Evolutionary conservation across 139 green algal genomes (phyloP).

Genomic region (Nannochloris sp.): DNA sequence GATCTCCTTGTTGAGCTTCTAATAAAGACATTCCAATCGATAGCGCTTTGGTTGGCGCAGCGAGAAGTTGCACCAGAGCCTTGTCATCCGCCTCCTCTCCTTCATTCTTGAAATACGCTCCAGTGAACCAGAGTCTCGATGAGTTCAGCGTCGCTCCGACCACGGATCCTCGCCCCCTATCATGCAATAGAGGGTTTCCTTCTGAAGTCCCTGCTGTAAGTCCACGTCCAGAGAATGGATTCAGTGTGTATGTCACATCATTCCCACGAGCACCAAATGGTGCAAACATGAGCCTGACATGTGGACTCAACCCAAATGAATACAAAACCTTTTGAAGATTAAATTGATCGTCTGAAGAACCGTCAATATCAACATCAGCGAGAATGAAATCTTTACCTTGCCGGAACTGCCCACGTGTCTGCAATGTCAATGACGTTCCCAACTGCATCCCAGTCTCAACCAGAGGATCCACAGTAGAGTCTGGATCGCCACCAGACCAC

Average conservation of each 20-base stretch:
- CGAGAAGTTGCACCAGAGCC: not conserved
- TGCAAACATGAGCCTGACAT: slow-evolving; percentile 23
- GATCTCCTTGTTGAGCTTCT: not conserved
- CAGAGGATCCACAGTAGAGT: not conserved
- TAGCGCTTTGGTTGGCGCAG: not conserved
- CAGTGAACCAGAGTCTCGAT: not conserved
- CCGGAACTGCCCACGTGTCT: slow-evolving; percentile 6
- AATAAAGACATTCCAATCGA: not conserved
- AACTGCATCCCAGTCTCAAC: slow-evolving; percentile 8
- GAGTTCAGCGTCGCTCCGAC: not conserved
- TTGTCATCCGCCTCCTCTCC: not conserved
- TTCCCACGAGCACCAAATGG: slow-evolving; percentile 28
- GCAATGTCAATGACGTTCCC: slow-evolving; percentile 15
- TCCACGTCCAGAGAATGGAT: slow-evolving; percentile 24
- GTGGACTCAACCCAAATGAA: slow-evolving; percentile 1
- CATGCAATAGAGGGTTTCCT: not conserved
- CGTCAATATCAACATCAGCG: slow-evolving; percentile 13
- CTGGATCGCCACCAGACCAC: slow-evolving; percentile 19
- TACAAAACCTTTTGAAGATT: slow-evolving; percentile 31
- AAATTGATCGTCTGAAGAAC: not conserved
- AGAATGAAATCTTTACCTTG: slow-evolving; percentile 16
- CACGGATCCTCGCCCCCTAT: not conserved
- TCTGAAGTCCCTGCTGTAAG: not conserved
- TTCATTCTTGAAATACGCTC: not conserved
- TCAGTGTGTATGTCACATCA: slow-evolving; percentile 28